These are phyloP conservation scores for Plantago major DNA, from an alignment of 257 asterid genomes.

Conservation along the genomic window DNA sequence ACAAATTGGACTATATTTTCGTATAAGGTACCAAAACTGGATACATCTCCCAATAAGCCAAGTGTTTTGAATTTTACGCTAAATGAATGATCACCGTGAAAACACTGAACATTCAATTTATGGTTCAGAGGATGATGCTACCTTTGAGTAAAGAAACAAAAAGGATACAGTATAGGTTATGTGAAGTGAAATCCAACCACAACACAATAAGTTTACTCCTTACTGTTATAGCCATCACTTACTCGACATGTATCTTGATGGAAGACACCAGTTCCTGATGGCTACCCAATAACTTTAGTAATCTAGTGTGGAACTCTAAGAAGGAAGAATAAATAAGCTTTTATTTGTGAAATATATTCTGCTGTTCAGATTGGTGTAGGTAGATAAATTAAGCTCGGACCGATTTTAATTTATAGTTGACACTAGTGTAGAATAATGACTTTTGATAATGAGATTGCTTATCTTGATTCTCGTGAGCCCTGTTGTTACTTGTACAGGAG, in stretches of 20 bases:
- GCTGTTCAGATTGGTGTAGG: slow-evolving; percentile 10
- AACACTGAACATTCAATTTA: no score
- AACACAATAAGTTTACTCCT: neutral
- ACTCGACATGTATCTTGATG: slow-evolving; percentile 1
- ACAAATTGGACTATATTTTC: no score
- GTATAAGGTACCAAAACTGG: no score
- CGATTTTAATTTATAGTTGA: no score
- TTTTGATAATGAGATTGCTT: neutral
- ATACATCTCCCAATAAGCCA: no score
- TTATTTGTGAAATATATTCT: slow-evolving; percentile 8
- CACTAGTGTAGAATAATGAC: neutral
- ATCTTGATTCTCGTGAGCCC: slow-evolving; percentile 19
- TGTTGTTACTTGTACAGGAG: slow-evolving; percentile 32
- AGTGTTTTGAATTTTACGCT: no score
- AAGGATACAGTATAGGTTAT: no score
- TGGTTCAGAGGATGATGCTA: neutral
- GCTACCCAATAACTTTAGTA: slow-evolving; percentile 11
- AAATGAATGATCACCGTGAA: no score
- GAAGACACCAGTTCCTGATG: slow-evolving; percentile 4
- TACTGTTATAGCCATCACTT: neutral
- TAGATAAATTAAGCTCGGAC: no score
- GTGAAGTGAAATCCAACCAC: neutral
- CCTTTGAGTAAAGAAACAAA: no score
- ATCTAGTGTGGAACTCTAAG: slow-evolving; percentile 7
- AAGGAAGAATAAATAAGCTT: slow-evolving; percentile 2